Evolutionary conservation across 495 filamentous ascomycete species (phyloP).

Genomic region (Daldinia childiae): DNA sequence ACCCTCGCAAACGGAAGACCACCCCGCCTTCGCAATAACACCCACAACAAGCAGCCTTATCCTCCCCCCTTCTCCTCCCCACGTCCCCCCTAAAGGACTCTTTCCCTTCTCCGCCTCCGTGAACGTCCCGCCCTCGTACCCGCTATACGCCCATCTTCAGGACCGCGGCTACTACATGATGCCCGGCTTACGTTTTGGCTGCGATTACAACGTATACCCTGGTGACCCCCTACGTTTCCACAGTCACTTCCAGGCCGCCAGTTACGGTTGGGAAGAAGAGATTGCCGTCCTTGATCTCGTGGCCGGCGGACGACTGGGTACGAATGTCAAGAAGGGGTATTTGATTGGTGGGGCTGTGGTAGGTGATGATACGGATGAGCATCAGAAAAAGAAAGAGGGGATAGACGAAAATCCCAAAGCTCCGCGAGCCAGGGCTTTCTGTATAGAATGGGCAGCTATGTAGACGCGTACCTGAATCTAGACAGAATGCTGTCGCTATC

Average conservation of each 20-base stretch:
- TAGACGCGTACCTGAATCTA: conserved; percentile 45
- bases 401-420: conserved; percentile 30
- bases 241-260: conserved; percentile 84
- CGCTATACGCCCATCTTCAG: conserved; percentile 82
- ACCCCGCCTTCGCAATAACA: conserved; percentile 40
- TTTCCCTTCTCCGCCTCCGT: conserved; percentile 3
- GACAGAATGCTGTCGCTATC: neutral
- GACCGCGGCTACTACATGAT: conserved; percentile 82
- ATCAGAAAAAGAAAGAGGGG: conserved; percentile 38
- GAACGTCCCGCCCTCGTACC: conserved; percentile 55
- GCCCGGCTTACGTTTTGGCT: conserved; percentile 93
- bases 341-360: conserved; percentile 73
- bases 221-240: conserved; percentile 96
- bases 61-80: conserved; percentile 25
- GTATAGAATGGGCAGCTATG: conserved; percentile 87
- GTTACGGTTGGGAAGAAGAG: conserved; percentile 85
- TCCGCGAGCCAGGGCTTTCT: conserved; percentile 69
- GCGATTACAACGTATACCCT: conserved; percentile 88
- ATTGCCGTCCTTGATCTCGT: conserved; percentile 85
- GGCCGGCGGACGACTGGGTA: conserved; percentile 85
- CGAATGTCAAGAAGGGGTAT: conserved; percentile 95
- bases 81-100: neutral
- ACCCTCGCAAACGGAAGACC: conserved; percentile 19
- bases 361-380: neutral
- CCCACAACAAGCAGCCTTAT: conserved; percentile 46